Conservation (phyloP, 495 filamentous ascomycete genomes). For the Lepraria neglecta region DNA sequence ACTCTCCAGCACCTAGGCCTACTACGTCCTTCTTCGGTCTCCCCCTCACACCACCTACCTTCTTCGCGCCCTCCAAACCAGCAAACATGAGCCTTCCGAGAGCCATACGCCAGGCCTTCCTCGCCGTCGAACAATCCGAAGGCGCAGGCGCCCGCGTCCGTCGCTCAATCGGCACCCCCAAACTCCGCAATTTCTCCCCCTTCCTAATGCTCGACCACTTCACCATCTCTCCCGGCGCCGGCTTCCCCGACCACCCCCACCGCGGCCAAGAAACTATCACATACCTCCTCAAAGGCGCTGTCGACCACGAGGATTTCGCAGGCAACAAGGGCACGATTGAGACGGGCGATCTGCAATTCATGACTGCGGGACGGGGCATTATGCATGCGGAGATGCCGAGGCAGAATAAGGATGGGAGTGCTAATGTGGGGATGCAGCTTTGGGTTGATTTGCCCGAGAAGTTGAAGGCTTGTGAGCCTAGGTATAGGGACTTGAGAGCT, state of each 20-base stretch:
- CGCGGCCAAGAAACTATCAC: slow-evolving; percentile 83
- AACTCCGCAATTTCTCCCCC: slow-evolving; percentile 79
- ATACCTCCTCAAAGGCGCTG: slow-evolving; percentile 72
- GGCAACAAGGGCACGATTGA: slow-evolving; percentile 82
- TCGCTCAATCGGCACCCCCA: slow-evolving; percentile 78
- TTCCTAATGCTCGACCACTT: slow-evolving; percentile 99
- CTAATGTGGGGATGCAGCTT: slow-evolving; percentile 84
- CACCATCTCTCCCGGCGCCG: slow-evolving; percentile 68
- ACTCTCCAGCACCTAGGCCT: slow-evolving; percentile 28
- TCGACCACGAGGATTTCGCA: slow-evolving; percentile 95
- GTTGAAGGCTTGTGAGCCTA: slow-evolving; percentile 81
- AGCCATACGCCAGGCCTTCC: slow-evolving; percentile 71
- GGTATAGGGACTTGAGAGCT: slow-evolving; percentile 78
- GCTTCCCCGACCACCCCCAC: slow-evolving; percentile 83
- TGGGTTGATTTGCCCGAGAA: slow-evolving; percentile 87
- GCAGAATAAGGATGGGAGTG: slow-evolving; percentile 65
- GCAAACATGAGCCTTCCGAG: slow-evolving; percentile 62
- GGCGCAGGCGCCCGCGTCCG: slow-evolving; percentile 85
- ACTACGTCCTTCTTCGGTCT: slow-evolving; percentile 26
- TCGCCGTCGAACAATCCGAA: slow-evolving; percentile 80
- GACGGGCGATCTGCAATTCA: slow-evolving; percentile 87
- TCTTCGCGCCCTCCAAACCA: slow-evolving; percentile 29
- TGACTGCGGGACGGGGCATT: slow-evolving; percentile 90
- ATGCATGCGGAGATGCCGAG: slow-evolving; percentile 96
- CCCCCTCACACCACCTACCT: slow-evolving; percentile 20